Conservation (phyloP, 345 rosid genomes). For the Punica granatum region DNA sequence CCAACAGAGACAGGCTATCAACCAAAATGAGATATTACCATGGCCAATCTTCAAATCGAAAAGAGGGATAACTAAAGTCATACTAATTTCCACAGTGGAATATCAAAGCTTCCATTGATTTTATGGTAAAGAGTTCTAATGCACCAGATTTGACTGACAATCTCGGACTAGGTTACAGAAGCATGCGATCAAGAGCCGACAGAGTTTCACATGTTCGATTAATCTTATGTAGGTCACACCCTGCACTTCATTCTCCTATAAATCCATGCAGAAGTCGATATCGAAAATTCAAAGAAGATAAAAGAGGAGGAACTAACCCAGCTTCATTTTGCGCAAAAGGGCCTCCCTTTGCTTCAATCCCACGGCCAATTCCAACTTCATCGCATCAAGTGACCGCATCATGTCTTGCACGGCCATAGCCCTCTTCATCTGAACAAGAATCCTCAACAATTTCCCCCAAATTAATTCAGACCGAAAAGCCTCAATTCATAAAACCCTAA, state of each 20-base stretch:
- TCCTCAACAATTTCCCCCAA: neutral
- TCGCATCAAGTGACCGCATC: constrained; percentile 32
- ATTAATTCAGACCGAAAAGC: neutral
- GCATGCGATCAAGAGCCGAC: neutral
- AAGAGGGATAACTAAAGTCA: neutral
- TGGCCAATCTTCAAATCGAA: neutral
- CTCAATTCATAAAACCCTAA: constrained; percentile 24
- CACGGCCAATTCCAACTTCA: constrained; percentile 44
- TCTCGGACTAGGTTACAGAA: neutral
- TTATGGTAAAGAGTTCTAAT: too few species aligned
- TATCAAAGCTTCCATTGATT: neutral
- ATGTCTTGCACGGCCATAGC: constrained; percentile 34
- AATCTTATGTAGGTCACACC: too few species aligned
- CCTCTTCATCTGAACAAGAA: constrained; percentile 31
- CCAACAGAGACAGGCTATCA: neutral
- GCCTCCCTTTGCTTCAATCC: constrained; percentile 53
- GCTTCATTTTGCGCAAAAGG: constrained; percentile 38
- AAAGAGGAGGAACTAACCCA: constrained; percentile 29
- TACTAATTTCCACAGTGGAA: neutral
- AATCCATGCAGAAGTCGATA: too few species aligned
- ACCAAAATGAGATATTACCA: neutral
- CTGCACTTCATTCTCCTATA: too few species aligned
- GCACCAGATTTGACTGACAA: neutral
- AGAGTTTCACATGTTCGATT: neutral
- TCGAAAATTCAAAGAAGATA: neutral